These are phyloP conservation scores for Cordyceps pruinosa DNA, from an alignment of 2,329 filamentous ascomycete species.

Conservation along the genomic window DNA sequence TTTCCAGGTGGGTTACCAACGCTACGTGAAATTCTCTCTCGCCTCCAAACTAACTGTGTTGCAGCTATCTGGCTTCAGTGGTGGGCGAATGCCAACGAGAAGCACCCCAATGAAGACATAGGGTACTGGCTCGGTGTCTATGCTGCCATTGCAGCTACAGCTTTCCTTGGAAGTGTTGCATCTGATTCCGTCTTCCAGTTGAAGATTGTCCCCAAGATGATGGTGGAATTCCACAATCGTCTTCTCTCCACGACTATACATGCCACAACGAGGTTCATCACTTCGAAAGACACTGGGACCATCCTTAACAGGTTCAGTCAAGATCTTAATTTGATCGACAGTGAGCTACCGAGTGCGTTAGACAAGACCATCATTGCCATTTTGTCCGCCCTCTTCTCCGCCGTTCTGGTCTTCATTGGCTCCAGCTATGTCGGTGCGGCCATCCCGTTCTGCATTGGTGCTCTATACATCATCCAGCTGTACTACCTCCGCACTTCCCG, in stretches of 20 bases:
- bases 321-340: conserved; percentile 33
- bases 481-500: conserved; percentile 27
- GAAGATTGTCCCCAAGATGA: conserved; percentile 23
- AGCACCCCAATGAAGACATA: conserved; percentile 16
- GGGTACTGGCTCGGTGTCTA: conserved; percentile 21
- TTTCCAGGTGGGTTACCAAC: conserved; percentile 16
- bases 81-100: conserved; percentile 20
- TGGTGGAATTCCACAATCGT: conserved; percentile 18
- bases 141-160: conserved; percentile 14
- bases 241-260: conserved; percentile 25
- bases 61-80: conserved; percentile 22
- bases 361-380: conserved; percentile 20
- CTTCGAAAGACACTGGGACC: conserved; percentile 28
- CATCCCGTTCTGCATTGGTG: conserved; percentile 32
- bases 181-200: conserved; percentile 17
- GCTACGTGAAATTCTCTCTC: neutral
- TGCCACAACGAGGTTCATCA: conserved; percentile 30
- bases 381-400: conserved; percentile 21
- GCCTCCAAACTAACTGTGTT: neutral
- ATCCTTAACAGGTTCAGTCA: conserved; percentile 34
- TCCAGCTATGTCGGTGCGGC: conserved; percentile 39
- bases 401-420: conserved; percentile 36
- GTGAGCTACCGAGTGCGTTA: conserved; percentile 27
- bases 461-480: conserved; percentile 22
- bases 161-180: conserved; percentile 13